Base-by-base conservation (phyloP, 2,329 filamentous ascomycete genomes). In the Pseudopithomyces maydicus region DNA sequence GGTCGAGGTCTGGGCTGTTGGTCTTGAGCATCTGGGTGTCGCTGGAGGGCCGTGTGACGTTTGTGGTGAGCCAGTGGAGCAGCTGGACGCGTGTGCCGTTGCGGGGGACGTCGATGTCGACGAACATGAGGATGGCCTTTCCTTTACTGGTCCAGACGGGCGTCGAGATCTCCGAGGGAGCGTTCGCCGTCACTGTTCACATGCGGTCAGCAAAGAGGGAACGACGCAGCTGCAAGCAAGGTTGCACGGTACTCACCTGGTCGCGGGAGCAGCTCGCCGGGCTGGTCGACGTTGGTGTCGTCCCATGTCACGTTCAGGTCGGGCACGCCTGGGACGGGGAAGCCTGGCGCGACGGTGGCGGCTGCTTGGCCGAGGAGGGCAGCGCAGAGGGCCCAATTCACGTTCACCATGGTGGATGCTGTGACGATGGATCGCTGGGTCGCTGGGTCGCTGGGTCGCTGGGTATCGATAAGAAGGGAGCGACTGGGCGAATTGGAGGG, bases 71-170 rank as follows among this genome's bases (percentile, higher is more conserved):
- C 71, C 72, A 74, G 63, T 74, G 71, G 17, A 74, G 59, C 14
- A 72, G 64, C 22, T 67, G 65, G 6, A 72, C 64, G 47, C 72
- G 69, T 1, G 62, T 67, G 52, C 61, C 61, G 62, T 74, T 74
- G 23, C 62, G 59, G 8, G 72, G 71, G 0, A 74, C 71, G 56
- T 74, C 72, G 42, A 60, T 55, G 61, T 74, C 72, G 41, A 74
- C 63, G 61, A 74, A 67, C 45, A 72, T 55, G 35, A 74, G 59
- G 39, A 74, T 44, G 46, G 55, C 68, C 11, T 47, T 50, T n/a
- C 48, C 47, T 8, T 44, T 36, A 17, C 52, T 20, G 8, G 43
- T 56, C 61, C 61, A 69, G 26, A 59, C 53, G 15, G 69, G 62
- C 1, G 66, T 52, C 19, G 53, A 57, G 55, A 74, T 64, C 26